Percentiles rank a stretch among this genome's conserved stretches.
phyloP scores from a whole-genome alignment of 1,139 yeast species.

The Candida tetrigidarum region DNA sequence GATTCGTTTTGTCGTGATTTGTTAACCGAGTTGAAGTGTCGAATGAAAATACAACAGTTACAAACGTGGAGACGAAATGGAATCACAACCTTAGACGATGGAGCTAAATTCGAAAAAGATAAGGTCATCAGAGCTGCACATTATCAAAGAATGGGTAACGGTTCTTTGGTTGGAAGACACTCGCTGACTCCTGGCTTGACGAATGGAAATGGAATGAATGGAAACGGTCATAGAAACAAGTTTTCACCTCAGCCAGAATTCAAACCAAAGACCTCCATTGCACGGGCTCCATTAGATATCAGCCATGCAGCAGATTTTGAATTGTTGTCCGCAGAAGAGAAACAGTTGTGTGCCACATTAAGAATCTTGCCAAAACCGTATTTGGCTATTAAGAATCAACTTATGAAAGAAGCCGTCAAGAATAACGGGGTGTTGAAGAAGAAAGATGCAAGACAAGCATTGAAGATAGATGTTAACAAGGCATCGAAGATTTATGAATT shows the following conservation, averaged over 20 bases:
- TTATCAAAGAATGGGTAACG: conserved; percentile 62
- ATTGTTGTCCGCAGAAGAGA: conserved; percentile 82
- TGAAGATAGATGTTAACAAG: conserved; percentile 85
- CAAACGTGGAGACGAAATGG: conserved; percentile 96
- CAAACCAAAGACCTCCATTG: conserved; percentile 40
- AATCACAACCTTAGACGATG: conserved; percentile 80
- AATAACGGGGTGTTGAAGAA: conserved; percentile 84
- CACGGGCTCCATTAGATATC: conserved; percentile 68
- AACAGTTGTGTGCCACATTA: conserved; percentile 78
- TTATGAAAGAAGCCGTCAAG: conserved; percentile 84
- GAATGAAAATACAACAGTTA: conserved; percentile 83
- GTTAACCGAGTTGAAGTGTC: conserved; percentile 74
- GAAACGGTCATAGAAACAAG: conserved; percentile 16
- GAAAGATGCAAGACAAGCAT: conserved; percentile 79
- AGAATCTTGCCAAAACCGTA: conserved; percentile 93
- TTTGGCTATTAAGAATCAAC: conserved; percentile 87
- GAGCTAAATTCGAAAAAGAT: conserved; percentile 87
- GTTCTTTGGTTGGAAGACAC: conserved; percentile 35
- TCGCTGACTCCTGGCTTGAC: conserved; percentile 18
- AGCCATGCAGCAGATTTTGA: conserved; percentile 85
- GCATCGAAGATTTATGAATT: conserved; percentile 90
- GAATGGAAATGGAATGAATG: conserved; percentile 15
- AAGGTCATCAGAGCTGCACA: conserved; percentile 65
- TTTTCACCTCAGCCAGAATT: conserved; percentile 40
- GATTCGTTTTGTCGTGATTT: conserved; percentile 73